These are phyloP conservation scores for Platanthera guangdongensis DNA, from an alignment of 106 monocot genomes.

Conservation along the genomic window DNA sequence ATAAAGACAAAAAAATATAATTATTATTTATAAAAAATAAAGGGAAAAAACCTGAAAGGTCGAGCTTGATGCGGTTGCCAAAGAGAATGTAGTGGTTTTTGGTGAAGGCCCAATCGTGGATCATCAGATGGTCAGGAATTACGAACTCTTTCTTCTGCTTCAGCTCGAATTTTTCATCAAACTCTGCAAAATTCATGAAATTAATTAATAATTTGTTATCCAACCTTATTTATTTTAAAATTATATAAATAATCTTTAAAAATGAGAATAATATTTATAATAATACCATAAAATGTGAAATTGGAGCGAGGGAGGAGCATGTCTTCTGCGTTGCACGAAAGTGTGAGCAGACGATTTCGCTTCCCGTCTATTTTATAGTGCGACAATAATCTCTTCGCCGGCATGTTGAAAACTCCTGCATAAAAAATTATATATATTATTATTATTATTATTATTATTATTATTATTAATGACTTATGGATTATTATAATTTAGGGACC, in stretches of 20 bases:
- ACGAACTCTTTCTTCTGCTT: conserved; percentile 39
- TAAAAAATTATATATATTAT: too few relatives aligned
- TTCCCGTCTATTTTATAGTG: conserved; percentile 76
- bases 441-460: too few relatives aligned
- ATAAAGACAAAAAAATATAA: too few relatives aligned
- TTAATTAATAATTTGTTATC: too few relatives aligned
- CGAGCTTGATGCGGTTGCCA: conserved; percentile 52
- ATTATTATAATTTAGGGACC: too few relatives aligned
- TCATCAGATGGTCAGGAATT: conserved; percentile 50
- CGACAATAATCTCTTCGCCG: conserved; percentile 63
- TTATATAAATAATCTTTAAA: too few relatives aligned
- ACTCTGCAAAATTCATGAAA: conserved; percentile 20
- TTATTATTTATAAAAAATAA: background rate
- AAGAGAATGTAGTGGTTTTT: conserved; percentile 39
- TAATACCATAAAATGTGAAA: conserved; percentile 86
- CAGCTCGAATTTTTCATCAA: conserved; percentile 31
- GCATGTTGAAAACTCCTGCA: conserved; percentile 85
- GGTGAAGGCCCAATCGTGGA: conserved; percentile 63
- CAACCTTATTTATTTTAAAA: too few relatives aligned
- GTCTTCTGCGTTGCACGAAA: conserved; percentile 86
- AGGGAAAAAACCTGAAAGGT: conserved; percentile 23
- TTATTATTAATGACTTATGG: too few relatives aligned
- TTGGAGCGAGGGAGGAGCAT: conserved; percentile 88
- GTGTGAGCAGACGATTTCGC: conserved; percentile 50
- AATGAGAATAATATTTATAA: too few relatives aligned